Base-by-base conservation (phyloP, 306 rosid species). In the Cucumis hystrix region DNA sequence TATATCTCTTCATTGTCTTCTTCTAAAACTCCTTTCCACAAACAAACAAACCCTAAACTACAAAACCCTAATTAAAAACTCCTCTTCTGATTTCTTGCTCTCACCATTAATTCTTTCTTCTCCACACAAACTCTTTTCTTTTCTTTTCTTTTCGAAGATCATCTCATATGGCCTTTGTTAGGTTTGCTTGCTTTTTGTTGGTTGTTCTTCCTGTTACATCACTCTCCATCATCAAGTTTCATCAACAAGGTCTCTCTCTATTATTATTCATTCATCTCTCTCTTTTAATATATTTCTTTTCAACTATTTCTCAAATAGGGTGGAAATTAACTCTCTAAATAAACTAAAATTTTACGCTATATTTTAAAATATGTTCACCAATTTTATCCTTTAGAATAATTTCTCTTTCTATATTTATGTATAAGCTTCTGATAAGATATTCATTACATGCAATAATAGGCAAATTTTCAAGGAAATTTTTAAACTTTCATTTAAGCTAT, bases 191-290 rank as follows among this genome's bases (percentile, higher is more conserved):
- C 80, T 33, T 81, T 37, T 45, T 69, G 80, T 37, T 81, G 30
- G 25, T 81, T 65, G 67, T 30, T 68, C 80, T 76, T 51, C 74
- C 77, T 43, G 35, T 75, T 68, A 79, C 77, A 76, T 65, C 77
- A 70, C 21, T 76, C 49, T 71, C 59, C 35, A 47, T 71, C 7
- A 23, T 71, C 4, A 47, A 71, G 60, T 49, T 71, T 25, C 76
- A 71, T 15, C 76, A 16, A 71, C 41, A 16, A 47, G 76, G 60
- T 71, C 1, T 9, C 8, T 15, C 59, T 12, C 28, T 25, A 28
- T 28, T 28, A 8, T 28, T 7, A 62, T 30, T 30, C 10, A 23
- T 35, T 64, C 23, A 28, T 28, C 3, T 33, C 15, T n/a, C 6
- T 12, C 35, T 66, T 66, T 6, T 39, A 15, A 15, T 61, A 60